Evolutionary conservation across 306 rosid genomes (phyloP).

Genomic region (Acacia melanoxylon): DNA sequence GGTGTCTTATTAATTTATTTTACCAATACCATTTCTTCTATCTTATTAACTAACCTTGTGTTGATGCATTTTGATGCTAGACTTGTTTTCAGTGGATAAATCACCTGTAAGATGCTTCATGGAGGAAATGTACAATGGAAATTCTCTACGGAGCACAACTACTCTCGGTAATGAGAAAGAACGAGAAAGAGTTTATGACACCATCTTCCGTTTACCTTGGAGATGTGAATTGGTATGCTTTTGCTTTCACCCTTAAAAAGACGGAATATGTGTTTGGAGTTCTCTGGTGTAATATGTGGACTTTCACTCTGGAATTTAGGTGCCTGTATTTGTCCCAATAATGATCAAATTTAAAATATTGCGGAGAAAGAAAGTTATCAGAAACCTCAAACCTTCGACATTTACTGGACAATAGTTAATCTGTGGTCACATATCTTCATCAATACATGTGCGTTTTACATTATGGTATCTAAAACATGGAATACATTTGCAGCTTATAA

Average conservation of each 20-base stretch:
- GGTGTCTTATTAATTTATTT: conserved; percentile 10
- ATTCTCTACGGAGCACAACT: conserved; percentile 84
- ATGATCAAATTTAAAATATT: conserved; percentile 5
- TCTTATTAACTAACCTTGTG: conserved; percentile 17
- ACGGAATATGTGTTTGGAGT: conserved; percentile 22
- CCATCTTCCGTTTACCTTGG: conserved; percentile 98
- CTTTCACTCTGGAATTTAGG: conserved; percentile 12
- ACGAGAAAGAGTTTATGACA: conserved; percentile 93
- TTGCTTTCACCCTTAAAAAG: conserved; percentile 20
- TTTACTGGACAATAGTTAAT: conserved; percentile 17
- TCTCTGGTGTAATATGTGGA: conserved; percentile 31
- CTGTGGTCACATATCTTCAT: conserved; percentile 32
- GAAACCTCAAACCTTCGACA: background rate
- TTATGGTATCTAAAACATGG: conserved; percentile 34
- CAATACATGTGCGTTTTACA: conserved; percentile 16
- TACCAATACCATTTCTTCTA: background rate
- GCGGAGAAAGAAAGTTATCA: conserved; percentile 4
- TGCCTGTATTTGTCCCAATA: conserved; percentile 19
- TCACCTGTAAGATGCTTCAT: conserved; percentile 73
- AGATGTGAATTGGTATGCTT: conserved; percentile 95
- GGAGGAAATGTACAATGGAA: conserved; percentile 87
- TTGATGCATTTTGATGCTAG: conserved; percentile 46
- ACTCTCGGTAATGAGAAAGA: conserved; percentile 85
- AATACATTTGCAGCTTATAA: conserved; percentile 83
- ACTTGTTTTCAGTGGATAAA: conserved; percentile 58